Evolutionary conservation across 305 asterid species (phyloP).

Genomic region (Vinca major): DNA sequence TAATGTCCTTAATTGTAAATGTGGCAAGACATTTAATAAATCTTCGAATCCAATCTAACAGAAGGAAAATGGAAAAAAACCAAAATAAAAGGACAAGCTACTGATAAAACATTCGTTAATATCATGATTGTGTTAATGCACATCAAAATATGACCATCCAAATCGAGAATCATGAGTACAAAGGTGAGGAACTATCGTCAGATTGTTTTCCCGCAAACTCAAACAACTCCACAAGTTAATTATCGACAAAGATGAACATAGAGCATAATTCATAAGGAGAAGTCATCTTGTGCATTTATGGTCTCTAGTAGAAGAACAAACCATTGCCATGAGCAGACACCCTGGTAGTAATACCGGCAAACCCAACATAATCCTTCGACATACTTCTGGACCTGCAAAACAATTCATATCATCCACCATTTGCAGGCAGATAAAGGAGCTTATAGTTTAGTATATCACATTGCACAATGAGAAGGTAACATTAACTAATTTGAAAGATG

Average conservation of each 20-base stretch:
- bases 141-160: neutral
- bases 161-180: neutral
- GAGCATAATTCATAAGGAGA: neutral
- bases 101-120: too few relatives aligned
- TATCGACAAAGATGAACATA: neutral
- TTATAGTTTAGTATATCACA: neutral
- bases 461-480: neutral
- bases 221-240: neutral
- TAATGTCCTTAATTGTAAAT: neutral
- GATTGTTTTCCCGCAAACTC: neutral
- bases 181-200: neutral
- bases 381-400: slow-evolving; percentile 67
- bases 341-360: slow-evolving; percentile 97
- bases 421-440: neutral
- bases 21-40: neutral
- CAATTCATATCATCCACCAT: slow-evolving; percentile 16
- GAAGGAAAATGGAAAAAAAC: neutral
- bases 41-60: neutral
- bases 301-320: slow-evolving; percentile 27
- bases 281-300: neutral
- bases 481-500: neutral
- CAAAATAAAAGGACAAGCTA: neutral
- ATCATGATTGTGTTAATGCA: neutral
- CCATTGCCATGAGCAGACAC: slow-evolving; percentile 99
- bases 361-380: slow-evolving; percentile 97